Evolutionary conservation across 257 asterid genomes (phyloP).

Genomic region (Solanum raphanifolium): DNA sequence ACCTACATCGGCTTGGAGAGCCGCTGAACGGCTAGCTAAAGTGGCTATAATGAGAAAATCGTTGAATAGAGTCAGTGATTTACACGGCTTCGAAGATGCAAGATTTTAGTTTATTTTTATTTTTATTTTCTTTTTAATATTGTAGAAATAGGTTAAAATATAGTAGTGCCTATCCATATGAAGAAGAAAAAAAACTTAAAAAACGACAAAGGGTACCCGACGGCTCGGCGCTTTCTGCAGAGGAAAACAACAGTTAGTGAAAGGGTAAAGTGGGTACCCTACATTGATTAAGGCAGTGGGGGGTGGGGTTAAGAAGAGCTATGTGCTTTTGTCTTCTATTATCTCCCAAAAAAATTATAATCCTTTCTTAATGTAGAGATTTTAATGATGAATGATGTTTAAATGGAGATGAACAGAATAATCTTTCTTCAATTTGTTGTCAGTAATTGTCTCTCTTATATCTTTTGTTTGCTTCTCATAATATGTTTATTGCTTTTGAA

Average conservation of each 20-base stretch:
- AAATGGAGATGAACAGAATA: constrained; percentile 19
- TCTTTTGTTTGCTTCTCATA: not conserved
- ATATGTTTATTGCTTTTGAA: not conserved
- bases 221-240: constrained; percentile 43
- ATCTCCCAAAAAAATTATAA: not conserved
- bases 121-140: not conserved
- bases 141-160: not conserved
- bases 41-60: constrained; percentile 95
- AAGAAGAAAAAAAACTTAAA: constrained; percentile 4
- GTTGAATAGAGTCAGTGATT: constrained; percentile 87
- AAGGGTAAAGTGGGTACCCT: constrained; percentile 18
- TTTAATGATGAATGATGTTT: constrained; percentile 20
- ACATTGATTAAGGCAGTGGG: constrained; percentile 9
- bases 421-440: constrained; percentile 1
- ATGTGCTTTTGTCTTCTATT: constrained; percentile 15
- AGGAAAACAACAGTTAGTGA: constrained; percentile 3
- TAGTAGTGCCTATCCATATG: constrained; percentile 11
- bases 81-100: constrained; percentile 95
- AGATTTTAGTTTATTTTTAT: constrained; percentile 45
- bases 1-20: constrained; percentile 99
- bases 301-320: constrained; percentile 4
- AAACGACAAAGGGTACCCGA: constrained; percentile 16
- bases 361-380: constrained; percentile 13
- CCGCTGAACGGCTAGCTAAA: constrained; percentile 97
- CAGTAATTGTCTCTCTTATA: not conserved